These are phyloP conservation scores for Termitomyces sp. DNA, from an alignment of 768 basidiomycete species.

Conservation along the genomic window DNA sequence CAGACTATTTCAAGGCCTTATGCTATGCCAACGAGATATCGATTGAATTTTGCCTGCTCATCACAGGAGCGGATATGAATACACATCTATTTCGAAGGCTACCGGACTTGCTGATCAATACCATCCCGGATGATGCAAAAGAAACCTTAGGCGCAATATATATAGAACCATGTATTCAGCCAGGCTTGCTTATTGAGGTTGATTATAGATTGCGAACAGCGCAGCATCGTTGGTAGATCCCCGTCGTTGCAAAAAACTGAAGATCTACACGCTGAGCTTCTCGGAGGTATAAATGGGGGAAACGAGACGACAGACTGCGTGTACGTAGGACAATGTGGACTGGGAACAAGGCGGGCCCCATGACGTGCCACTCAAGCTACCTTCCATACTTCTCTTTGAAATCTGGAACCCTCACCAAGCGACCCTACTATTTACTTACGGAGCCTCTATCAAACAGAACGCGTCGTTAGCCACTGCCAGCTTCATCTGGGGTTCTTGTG, in stretches of 20 bases:
- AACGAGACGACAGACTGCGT: not conserved
- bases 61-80: conserved; percentile 15
- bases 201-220: conserved; percentile 11
- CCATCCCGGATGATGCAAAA: conserved; percentile 7
- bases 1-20: conserved; percentile 8
- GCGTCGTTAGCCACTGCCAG: conserved; percentile 3
- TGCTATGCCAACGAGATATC: conserved; percentile 3
- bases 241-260: conserved; percentile 6
- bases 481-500: not conserved
- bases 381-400: not conserved
- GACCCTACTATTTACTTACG: conserved; percentile 1
- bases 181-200: conserved; percentile 2
- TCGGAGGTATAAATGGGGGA: conserved; percentile 5
- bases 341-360: conserved; percentile 7
- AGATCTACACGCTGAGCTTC: conserved; percentile 7
- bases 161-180: not conserved
- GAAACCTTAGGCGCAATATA: conserved; percentile 3
- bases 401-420: not conserved
- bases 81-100: conserved; percentile 6
- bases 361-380: conserved; percentile 10
- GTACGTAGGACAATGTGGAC: conserved; percentile 3
- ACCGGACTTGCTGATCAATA: conserved; percentile 12
- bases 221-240: conserved; percentile 9
- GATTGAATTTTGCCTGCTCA: not conserved
- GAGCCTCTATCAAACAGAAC: not conserved